Percentiles rank a stretch among this genome's conserved stretches.
Evolutionary conservation across 441 rosid genomes (phyloP).

Genomic region (Euphorbia celastroides): DNA sequence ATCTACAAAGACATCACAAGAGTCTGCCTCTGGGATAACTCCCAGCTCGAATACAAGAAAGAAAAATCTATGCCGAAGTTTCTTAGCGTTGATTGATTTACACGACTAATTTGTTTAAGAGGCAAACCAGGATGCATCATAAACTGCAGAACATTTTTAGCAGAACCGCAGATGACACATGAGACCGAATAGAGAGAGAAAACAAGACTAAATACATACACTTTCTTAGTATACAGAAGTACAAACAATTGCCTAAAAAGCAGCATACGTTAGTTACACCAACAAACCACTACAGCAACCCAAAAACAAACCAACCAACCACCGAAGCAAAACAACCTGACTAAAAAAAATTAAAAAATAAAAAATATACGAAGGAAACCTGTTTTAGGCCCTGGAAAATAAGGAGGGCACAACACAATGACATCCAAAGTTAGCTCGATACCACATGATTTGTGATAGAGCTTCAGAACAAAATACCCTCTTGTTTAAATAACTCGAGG

Average conservation of each 20-base stretch:
- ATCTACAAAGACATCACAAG: background rate
- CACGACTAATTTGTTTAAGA: background rate
- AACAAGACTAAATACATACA: conserved; percentile 21
- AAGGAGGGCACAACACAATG: conserved; percentile 20
- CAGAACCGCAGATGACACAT: background rate
- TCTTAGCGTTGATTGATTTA: background rate
- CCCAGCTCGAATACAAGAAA: background rate
- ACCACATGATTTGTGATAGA: conserved; percentile 30
- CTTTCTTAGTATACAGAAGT: conserved; percentile 13
- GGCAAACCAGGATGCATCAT: background rate
- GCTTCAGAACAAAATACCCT: conserved; percentile 36
- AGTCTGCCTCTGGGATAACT: background rate
- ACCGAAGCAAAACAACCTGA: conserved; percentile 17
- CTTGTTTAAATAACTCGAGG: conserved; percentile 38
- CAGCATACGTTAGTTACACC: conserved; percentile 27
- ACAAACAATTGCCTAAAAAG: conserved; percentile 31
- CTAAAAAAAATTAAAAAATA: conserved; percentile 14
- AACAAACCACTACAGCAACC: conserved; percentile 24
- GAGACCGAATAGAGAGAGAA: background rate
- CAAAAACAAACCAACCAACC: conserved; percentile 25
- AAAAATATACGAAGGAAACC: conserved; percentile 16
- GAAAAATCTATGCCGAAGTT: background rate
- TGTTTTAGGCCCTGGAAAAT: conserved; percentile 25
- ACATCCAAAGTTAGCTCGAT: conserved; percentile 25
- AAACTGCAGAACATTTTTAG: background rate